Evolutionary conservation across 2,329 filamentous ascomycete species (phyloP), one percentile per base, ranked within the genome.

Genomic region (Colletotrichum sp.): DNA sequence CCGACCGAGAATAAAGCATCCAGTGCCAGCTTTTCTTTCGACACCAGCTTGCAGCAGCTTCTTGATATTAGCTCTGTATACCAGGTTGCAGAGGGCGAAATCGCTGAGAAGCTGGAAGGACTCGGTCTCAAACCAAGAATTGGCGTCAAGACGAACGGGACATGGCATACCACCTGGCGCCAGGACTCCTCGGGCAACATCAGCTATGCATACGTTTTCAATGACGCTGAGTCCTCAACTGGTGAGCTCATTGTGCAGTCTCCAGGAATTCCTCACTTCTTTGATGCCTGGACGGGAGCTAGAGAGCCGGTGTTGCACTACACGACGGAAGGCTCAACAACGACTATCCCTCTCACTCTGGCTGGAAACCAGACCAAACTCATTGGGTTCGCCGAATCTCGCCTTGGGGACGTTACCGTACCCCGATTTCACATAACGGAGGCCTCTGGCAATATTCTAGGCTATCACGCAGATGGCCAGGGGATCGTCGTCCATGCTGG

Each of bases 91-190:
- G 68, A 66, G 8, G 66, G 59, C 4, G n/a, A 55, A 7, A 48
- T 72, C 4, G 39, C 72, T 3, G 64, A 62, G 3, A 68, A 30
- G 9, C 48, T 77, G 6, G 5, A 6, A 6, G 69, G 28, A 15
- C 39, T 77, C 15, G 59, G 48, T 8, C 18, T 76, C 8, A n/a
- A 22, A 18, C 75, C 75, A 32, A 57, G 52, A 8, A 55, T 67
- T 13, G 66, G 52, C 10, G 59, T 63, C 4, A 36, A 26, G 18
- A 59, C 59, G 1, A 64, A 76, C 16, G 73, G 68, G 6, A 69
- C 57, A 8, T 75, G 68, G 68, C 60, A 72, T 15, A 72, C 72
- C 1, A 70, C 60, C 13, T 77, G 75, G 75, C 44, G 68, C 7
- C 34, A 75, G 30, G 69, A 77, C 15, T 6, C 30, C 3, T n/a